Conservation (phyloP, 164 flowering plant species). For the Berberis thunbergii region DNA sequence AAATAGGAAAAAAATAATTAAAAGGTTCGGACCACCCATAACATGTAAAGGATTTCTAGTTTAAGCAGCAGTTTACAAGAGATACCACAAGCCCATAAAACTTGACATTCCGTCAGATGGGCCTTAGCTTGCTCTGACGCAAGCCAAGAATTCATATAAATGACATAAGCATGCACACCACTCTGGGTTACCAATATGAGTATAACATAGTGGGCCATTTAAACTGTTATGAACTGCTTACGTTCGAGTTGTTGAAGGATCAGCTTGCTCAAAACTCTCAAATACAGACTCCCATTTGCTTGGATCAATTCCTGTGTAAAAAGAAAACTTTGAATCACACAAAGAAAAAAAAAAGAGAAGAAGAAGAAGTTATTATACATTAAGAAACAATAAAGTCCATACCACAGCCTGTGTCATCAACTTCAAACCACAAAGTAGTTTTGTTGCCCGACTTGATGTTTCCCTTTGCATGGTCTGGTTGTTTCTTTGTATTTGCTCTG, state of each 20-base stretch:
- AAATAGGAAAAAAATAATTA: constrained; percentile 11
- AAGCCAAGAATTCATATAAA: background rate
- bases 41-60: background rate
- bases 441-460: constrained; percentile 44
- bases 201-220: too few species aligned
- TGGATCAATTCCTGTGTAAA: constrained; percentile 73
- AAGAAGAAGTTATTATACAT: background rate
- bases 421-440: constrained; percentile 75
- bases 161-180: constrained; percentile 1
- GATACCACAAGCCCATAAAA: too few species aligned
- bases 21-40: background rate
- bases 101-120: background rate
- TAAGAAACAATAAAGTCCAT: background rate
- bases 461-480: constrained; percentile 31
- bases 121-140: background rate
- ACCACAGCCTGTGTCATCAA: constrained; percentile 98
- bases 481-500: constrained; percentile 42
- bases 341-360: background rate
- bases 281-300: constrained; percentile 98
- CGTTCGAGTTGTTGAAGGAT: constrained; percentile 91
- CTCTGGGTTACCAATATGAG: background rate
- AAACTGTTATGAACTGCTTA: constrained; percentile 23
- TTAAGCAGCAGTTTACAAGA: too few species aligned
- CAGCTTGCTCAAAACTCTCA: constrained; percentile 99
- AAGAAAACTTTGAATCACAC: background rate